Evolutionary conservation across 495 filamentous ascomycete species (phyloP), one percentile per base, ranked within the genome.

Genomic region (Lentithecium fluviatile): DNA sequence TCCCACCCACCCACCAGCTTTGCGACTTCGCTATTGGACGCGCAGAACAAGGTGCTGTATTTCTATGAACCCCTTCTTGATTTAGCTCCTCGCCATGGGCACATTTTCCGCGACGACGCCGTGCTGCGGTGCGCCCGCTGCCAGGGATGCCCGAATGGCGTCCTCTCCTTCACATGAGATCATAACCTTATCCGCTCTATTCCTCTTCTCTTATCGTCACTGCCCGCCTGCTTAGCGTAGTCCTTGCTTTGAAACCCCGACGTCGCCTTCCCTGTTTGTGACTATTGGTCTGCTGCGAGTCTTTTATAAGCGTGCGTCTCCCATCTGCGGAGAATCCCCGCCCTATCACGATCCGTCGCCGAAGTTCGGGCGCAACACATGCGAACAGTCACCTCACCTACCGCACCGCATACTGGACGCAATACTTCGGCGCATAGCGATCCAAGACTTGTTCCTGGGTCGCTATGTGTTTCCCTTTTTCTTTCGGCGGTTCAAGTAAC

Each of bases 381-480:
- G 46, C 38, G 23, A 56, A 43, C 52, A 62, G 64, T 60, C 60
- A 64, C 45, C 47, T 25, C 61, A 32, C n/a, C n/a, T 32, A 34
- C 43, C 25, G n/a, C 17, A 38, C 42, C 45, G 42, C 40, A 64
- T 42, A n/a, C 38, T 48, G 46, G 15, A 52, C 46, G 17, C 47
- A 47, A 42, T 17, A 34, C 58, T 29, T 26, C 15, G 25, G 58
- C 64, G 47, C 58, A 55, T 58, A 53, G 46, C 42, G 52, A 57
- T 67, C 54, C 21, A 46, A 62, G 46, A 36, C 48, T 45, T 36
- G 42, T 37, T 51, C 49, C 37, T 46, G 62, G 52, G 38, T 66
- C 65, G 60, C 65, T 50, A 68, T 68, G 65, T 68, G 65, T 56
- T 68, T 61, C 56, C 60, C 53, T 37, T 67, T 61, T 37, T 55